These are phyloP conservation scores for Solanum chiquidenum DNA, from an alignment of 257 asterid species.

Conservation along the genomic window DNA sequence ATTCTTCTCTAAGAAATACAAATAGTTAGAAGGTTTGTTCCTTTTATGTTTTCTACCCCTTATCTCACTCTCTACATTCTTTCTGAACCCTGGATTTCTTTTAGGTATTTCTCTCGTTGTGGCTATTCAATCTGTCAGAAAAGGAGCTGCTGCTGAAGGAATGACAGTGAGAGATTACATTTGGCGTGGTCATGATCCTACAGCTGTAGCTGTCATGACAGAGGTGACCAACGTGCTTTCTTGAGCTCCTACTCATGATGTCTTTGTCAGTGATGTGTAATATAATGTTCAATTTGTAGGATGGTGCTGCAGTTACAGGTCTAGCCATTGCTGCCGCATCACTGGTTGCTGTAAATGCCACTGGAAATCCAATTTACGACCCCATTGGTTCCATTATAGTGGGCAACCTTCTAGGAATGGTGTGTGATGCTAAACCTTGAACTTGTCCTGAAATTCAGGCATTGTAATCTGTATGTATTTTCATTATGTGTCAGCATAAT, in stretches of 20 bases:
- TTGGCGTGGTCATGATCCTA: conserved; percentile 99
- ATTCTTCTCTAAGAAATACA: neutral
- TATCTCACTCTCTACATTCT: neutral
- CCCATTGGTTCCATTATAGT: conserved; percentile 94
- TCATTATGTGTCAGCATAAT: neutral
- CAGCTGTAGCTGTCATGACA: conserved; percentile 99
- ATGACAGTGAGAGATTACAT: conserved; percentile 89
- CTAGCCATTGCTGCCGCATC: conserved; percentile 93
- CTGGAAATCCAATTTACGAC: conserved; percentile 95
- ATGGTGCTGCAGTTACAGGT: conserved; percentile 99
- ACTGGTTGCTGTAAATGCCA: conserved; percentile 75
- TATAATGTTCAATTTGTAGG: conserved; percentile 40
- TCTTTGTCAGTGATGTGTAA: neutral
- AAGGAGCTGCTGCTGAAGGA: conserved; percentile 99
- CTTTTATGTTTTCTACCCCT: neutral
- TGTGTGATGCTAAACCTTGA: conserved; percentile 19
- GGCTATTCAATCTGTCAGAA: conserved; percentile 86
- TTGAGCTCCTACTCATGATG: conserved; percentile 2
- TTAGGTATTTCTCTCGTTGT: conserved; percentile 90
- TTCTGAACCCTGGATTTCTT: neutral
- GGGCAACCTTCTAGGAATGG: conserved; percentile 98
- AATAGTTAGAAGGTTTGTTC: neutral
- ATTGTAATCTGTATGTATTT: neutral
- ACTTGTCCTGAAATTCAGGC: neutral
- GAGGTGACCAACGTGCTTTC: conserved; percentile 47